Percentiles rank a stretch among this genome's conserved stretches.
These are phyloP conservation scores for Raphanus sativus DNA, from an alignment of 345 rosid species.

Conservation along the genomic window DNA sequence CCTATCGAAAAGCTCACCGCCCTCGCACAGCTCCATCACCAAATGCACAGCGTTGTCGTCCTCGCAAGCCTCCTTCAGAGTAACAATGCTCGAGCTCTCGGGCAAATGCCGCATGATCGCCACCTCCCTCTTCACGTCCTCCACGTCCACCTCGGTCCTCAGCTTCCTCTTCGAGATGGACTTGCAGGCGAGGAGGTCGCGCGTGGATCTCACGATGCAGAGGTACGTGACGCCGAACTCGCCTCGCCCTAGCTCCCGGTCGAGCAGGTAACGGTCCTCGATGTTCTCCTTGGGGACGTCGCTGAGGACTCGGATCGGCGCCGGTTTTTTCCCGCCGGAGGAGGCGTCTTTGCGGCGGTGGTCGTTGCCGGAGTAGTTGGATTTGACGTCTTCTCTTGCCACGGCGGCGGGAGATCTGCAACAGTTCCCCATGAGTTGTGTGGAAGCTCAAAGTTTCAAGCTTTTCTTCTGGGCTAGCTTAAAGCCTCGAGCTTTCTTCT, in stretches of 20 bases:
- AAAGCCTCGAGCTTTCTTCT: not conserved
- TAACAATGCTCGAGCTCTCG: conserved; percentile 81
- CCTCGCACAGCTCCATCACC: conserved; percentile 94
- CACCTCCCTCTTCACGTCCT: conserved; percentile 94
- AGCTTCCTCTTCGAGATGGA: conserved; percentile 97
- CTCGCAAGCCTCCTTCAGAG: conserved; percentile 92
- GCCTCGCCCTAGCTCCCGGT: conserved; percentile 97
- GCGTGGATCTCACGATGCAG: conserved; percentile 71
- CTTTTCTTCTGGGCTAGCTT: not conserved
- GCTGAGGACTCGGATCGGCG: conserved; percentile 69
- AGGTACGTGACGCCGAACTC: conserved; percentile 99
- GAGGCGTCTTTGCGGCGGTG: conserved; percentile 57
- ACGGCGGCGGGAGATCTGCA: conserved; percentile 99
- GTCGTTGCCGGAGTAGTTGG: conserved; percentile 70
- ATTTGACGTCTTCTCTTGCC: conserved; percentile 93
- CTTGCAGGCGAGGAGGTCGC: conserved; percentile 93
- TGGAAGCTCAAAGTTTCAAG: conserved; percentile 5
- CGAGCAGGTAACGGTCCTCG: conserved; percentile 83
- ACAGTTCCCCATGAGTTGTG: conserved; percentile 79
- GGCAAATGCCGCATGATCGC: conserved; percentile 98
- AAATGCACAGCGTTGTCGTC: conserved; percentile 95
- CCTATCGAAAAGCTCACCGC: conserved; percentile 98
- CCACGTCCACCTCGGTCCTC: conserved; percentile 84
- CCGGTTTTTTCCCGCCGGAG: conserved; percentile 52
- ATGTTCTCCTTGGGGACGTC: conserved; percentile 83